Evolutionary conservation across 116 monocot genomes (phyloP), one percentile per base, ranked within the genome.

Genomic region (Papilionanthe hybrid): DNA sequence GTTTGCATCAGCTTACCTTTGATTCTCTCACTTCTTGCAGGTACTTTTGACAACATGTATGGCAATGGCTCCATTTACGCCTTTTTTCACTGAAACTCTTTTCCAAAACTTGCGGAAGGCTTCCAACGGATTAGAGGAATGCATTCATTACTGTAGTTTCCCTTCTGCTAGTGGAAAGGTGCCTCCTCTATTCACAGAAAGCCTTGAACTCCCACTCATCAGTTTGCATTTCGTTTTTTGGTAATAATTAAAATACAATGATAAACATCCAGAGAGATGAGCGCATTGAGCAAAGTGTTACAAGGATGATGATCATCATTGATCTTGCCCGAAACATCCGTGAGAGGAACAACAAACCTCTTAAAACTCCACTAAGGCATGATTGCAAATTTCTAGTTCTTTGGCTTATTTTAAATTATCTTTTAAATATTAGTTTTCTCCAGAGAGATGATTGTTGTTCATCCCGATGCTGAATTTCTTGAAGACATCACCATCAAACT

Each of bases 241-340:
- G 7, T 41, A 43, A 43, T 17, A 63, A 60, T 63, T 19, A 60
- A 66, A 42, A 42, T 8, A 23, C 66, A 45, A 17, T 8, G 7
- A 49, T 73, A 69, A 47, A 42, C 74, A 84, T 44, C 83, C 85
- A 95, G 95, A 91, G 89, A 83, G 99, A 93, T 72, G 99, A 99
- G 73, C 93, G 99, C 44, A 95, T 99, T 85, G 99, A 99, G 74
- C 90, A 83, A 90, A 99, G 99, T 85, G 99, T 99, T 48, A 79
- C 87, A 60, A 93, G 99, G 86, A 99, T 99, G 99, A 95, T 99
- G 93, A 99, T 93, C 55, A 87, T 99, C 47, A 99, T 99, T 83
- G 99, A 99, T 85, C 91, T 99, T 78, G 99, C 93, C 10, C 93
- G 99, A 43, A 94, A 92, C 74, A 99, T 99, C 22, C 83, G 99